phyloP scores from a whole-genome alignment of 108 stramenopile species.

The Cyclotella kingstonii region DNA sequence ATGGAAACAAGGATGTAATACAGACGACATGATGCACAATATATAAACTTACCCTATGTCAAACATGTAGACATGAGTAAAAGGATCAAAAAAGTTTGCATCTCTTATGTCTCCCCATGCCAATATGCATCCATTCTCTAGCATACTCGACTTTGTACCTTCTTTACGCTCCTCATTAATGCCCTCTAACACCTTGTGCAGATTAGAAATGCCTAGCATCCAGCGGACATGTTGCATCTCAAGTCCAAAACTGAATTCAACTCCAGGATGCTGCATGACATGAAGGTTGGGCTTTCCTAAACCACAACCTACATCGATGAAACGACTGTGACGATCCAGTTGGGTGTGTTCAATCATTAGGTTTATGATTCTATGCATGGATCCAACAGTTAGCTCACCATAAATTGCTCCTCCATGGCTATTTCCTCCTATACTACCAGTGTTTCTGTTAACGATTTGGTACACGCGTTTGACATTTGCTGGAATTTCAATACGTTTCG shows the following conservation, averaged over 20 bases:
- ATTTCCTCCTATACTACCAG: slow-evolving; percentile 91
- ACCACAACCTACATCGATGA: slow-evolving; percentile 97
- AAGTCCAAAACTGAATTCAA: slow-evolving; percentile 88
- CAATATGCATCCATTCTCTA: slow-evolving; percentile 60
- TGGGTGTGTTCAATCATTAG: slow-evolving; percentile 77
- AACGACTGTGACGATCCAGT: slow-evolving; percentile 72
- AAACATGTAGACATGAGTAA: slow-evolving; percentile 98
- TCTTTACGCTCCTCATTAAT: slow-evolving; percentile 21
- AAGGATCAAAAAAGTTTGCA: slow-evolving; percentile 89
- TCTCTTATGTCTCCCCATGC: slow-evolving; percentile 81
- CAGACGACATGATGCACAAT: neutral
- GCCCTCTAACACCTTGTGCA: slow-evolving; percentile 58
- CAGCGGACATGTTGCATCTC: slow-evolving; percentile 87
- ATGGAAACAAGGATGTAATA: neutral
- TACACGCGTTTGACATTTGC: slow-evolving; percentile 58
- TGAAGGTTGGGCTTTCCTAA: slow-evolving; percentile 98
- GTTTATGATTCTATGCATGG: slow-evolving; percentile 89
- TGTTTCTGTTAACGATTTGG: slow-evolving; percentile 65
- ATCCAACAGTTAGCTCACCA: slow-evolving; percentile 88
- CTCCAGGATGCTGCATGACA: slow-evolving; percentile 87
- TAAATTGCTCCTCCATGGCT: slow-evolving; percentile 91
- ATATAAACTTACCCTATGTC: slow-evolving; percentile 77
- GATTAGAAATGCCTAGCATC: slow-evolving; percentile 75
- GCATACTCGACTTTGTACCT: neutral
- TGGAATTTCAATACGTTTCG: slow-evolving; percentile 30